Evolutionary conservation across 1,284 basidiomycete genomes (phyloP), one percentile per base, ranked within the genome.

Genomic region (Ganoderma resinaceum): DNA sequence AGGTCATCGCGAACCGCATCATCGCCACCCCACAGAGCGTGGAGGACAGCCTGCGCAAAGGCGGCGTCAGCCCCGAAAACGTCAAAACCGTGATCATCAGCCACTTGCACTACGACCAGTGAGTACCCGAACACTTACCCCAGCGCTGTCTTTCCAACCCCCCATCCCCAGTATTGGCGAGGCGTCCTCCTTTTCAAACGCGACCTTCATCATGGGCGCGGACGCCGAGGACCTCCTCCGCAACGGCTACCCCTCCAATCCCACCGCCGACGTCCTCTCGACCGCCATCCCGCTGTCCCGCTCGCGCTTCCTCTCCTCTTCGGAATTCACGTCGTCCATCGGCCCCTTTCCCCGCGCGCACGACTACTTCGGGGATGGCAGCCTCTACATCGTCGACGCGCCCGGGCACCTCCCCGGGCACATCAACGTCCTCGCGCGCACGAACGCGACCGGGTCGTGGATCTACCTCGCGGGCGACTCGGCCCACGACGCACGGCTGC

Each of bases 361-460:
- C 35, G 87, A 90, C 78, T 84, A 82, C 70, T 87, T 84, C 70
- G 82, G 82, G 3, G 89, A 90, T 68, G 88, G 88, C 1, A 85
- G 84, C 67, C 71, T 88, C 37, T 87, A 87, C 74, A 78, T 90
- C 66, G 77, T 89, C 66, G 84, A 89, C 69, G 82, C 87, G 1
- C 82, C 85, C 1, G 87, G 87, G 0, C 87, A 89, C 74, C 78
- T 86, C 29, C 73, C 79, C 0, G 87, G 87, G 0, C 87, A 89
- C 72, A 68, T 89, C 67, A 87, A 86, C 66, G 74, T 85, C 33
- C 81, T 89, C 12, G 85, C 81, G n/a, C 85, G 89, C 58, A 89
- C 88, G 26, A 86, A 85, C 18, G 46, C 80, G 3, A 81, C 85
- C 26, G 87, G 87, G 5, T 82, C 79, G 6, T 89, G 87, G 88